Evolutionary conservation across 2,329 filamentous ascomycete genomes (phyloP), one percentile per base, ranked within the genome.

Genomic region (Aureobasidium sp.): DNA sequence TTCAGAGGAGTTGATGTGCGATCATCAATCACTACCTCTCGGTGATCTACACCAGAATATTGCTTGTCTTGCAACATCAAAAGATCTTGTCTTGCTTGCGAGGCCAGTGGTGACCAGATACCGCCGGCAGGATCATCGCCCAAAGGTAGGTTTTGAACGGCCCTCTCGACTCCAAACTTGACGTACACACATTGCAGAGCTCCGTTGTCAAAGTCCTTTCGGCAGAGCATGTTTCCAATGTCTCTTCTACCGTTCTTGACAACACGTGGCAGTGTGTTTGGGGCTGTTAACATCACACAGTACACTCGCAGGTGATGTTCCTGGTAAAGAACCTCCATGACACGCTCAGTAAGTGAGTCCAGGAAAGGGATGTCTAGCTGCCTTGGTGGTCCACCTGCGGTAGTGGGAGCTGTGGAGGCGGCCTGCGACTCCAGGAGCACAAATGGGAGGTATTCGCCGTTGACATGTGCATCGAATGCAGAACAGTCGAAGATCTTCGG

Each of bases 181-280:
- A 99, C 92, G 72, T 99, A 93, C 1, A 97, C 95, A 66, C 92
- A 97, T 1, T 92, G 91, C 45, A 99, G 78, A 63, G 91, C 93
- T 45, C 94, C 94, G 32, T 90, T 86, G 72, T 99, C 94, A 69
- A 97, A 99, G 71, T 99, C 94, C 71, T 90, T 89, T 44, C 95
- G 85, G 75, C 95, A 99, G n/a, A 99, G 85, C 94, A 99, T 99
- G 74, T 99, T 99, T 37, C 94, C 95, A 69, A 99, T 99, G 71
- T 99, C 95, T 66, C 86, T 84, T 66, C 94, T 83, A 8, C 94
- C 94, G 70, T 97, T 97, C 77, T 97, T 97, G 61, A 91, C 83
- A n/a, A 97, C 90, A 58, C 94, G 84, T 8, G 94, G 95, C 42
- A 99, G 80, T 0, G 90, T 90, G 69, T 96, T 95, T 3, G 94